Conservation (phyloP, 306 rosid species). For the Lupinus albus region DNA sequence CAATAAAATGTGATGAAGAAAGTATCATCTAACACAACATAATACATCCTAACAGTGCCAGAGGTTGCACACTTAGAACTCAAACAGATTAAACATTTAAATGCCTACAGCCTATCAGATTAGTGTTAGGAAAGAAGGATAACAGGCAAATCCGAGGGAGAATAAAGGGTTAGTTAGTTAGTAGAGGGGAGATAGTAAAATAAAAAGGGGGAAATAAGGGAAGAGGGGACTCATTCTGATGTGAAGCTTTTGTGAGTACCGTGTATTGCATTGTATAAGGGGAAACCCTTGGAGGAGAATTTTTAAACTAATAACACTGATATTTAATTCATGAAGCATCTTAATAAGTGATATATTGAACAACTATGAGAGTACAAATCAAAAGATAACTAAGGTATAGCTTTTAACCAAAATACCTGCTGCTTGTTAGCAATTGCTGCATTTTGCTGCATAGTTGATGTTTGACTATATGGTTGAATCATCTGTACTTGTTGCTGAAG, state of each 20-base stretch:
- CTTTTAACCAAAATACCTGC: slow-evolving; percentile 56
- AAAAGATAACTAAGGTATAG: slow-evolving; percentile 14
- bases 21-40: slow-evolving; percentile 3
- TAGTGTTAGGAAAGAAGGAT: neutral
- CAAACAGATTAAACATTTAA: slow-evolving; percentile 10
- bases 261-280: neutral
- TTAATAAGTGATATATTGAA: slow-evolving; percentile 9
- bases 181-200: neutral
- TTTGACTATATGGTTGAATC: slow-evolving; percentile 84
- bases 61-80: neutral
- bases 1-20: slow-evolving; percentile 20
- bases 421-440: slow-evolving; percentile 59
- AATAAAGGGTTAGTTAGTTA: neutral
- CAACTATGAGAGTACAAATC: slow-evolving; percentile 15
- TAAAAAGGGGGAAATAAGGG: neutral
- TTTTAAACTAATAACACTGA: slow-evolving; percentile 11
- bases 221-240: neutral
- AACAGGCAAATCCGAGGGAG: neutral
- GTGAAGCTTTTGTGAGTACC: neutral
- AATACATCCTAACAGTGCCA: slow-evolving; percentile 18
- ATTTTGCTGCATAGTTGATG: slow-evolving; percentile 60
- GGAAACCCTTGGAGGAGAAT: neutral
- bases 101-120: slow-evolving; percentile 18
- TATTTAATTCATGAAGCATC: slow-evolving; percentile 19
- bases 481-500: slow-evolving; percentile 85